Evolutionary conservation across 1,139 yeast genomes (phyloP).

Genomic region (Hemisphaericaspora lyxosophila): DNA sequence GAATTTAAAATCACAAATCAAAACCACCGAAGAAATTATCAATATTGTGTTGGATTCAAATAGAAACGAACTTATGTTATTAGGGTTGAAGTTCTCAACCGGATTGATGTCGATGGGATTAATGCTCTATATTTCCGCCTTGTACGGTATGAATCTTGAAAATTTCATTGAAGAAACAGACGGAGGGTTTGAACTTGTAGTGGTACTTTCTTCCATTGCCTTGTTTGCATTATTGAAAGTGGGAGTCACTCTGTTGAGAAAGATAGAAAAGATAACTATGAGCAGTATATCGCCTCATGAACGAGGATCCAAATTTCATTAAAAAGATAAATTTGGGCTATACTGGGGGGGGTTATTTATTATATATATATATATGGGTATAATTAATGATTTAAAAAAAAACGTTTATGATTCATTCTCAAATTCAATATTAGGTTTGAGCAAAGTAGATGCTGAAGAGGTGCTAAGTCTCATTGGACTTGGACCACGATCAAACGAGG

Average conservation of each 20-base stretch:
- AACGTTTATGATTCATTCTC: neutral
- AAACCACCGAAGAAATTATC: slow-evolving; percentile 48
- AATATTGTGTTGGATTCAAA: slow-evolving; percentile 47
- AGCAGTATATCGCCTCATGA: slow-evolving; percentile 21
- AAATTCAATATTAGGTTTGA: slow-evolving; percentile 30
- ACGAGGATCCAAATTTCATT: slow-evolving; percentile 1
- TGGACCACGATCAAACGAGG: neutral
- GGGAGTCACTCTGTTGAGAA: slow-evolving; percentile 31
- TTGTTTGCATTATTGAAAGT: slow-evolving; percentile 26
- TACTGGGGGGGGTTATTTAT: too few species aligned
- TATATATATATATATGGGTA: neutral
- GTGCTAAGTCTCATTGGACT: neutral
- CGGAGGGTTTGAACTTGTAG: slow-evolving; percentile 41
- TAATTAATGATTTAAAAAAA: neutral
- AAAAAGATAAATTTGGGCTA: neutral
- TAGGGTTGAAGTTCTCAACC: slow-evolving; percentile 43
- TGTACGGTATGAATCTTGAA: slow-evolving; percentile 71
- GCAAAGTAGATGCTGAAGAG: slow-evolving; percentile 24
- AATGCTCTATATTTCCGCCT: slow-evolving; percentile 40
- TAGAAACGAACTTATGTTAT: slow-evolving; percentile 47
- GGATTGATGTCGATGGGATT: slow-evolving; percentile 44
- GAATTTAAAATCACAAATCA: slow-evolving; percentile 41
- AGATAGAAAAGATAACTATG: slow-evolving; percentile 44
- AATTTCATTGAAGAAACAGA: slow-evolving; percentile 81
- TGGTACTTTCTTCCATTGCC: slow-evolving; percentile 26